Base-by-base conservation (phyloP, 2,329 filamentous ascomycete species). In the Sclerotinia sclerotiorum region DNA sequence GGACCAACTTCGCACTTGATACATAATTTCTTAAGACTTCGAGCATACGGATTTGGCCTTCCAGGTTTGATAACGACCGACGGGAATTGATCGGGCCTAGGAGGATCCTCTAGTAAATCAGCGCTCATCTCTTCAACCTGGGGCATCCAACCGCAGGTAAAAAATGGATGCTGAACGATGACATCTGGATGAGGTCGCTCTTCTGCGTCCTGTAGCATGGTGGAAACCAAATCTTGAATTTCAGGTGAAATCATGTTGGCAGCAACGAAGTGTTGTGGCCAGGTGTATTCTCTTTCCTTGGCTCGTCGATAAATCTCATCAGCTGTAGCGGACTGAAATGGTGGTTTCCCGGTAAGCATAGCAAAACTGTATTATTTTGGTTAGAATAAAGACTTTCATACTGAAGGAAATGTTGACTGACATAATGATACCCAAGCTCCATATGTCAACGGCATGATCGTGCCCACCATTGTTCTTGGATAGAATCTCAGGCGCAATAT, bases 371-470 rank as follows among this genome's bases (percentile, higher is more conserved):
- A 49, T 19, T 29, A 44, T 3, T 13, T 21, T 39, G 46, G 70
- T 79, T 46, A 80, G 67, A 69, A 55, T 70, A 73, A 71, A 70
- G 67, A 70, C 46, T 39, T 42, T n/a, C 19, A 3, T 19, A 51
- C 5, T 19, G 21, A 29, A 46, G 27, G 29, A 44, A 48, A 39
- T 44, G 29, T 24, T 27, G 46, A 75, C 88, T 82, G 82, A 94
- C 89, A 96, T 93, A 78, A 99, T 99, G 73, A 99, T 95, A 27
- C 96, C 95, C 77, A 99, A 84, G 56, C 94, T 97, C 96, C 96
- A 99, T 68, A 99, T 92, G 78, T 99, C 95, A 4, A 99, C 95
- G 83, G 96, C 97, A 78, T 98, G 94, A 73, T 97, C 95, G 78
- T 99, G 95, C 0, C 95, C 95, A 75, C 94, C 93, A 77, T 92